A percentile compares a stretch with the other conserved stretches of the same genome.
These are phyloP conservation scores for Verticillium dahliae DNA, from an alignment of 2,329 filamentous ascomycete species.

Conservation along the genomic window DNA sequence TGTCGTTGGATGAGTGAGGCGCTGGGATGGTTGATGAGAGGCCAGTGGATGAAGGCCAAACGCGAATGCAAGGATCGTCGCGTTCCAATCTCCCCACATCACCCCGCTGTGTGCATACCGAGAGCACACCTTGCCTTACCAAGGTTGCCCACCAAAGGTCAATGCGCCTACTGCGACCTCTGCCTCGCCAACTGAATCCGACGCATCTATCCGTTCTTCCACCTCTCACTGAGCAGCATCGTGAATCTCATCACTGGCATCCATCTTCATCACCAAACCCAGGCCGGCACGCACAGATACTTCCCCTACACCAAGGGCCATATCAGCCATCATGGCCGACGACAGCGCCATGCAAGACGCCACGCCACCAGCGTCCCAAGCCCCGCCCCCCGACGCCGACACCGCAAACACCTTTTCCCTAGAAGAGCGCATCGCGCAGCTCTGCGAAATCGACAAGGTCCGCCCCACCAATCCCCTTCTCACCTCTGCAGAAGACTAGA, in stretches of 20 bases:
- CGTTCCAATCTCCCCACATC: neutral
- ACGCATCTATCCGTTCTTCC: neutral
- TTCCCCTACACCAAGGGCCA: neutral
- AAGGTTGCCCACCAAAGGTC: neutral
- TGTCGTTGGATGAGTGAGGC: neutral
- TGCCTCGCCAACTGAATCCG: neutral
- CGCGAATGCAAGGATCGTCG: neutral
- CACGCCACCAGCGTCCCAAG: conserved; percentile 29
- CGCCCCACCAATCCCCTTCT: conserved; percentile 2
- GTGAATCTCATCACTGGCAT: neutral
- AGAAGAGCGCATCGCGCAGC: conserved; percentile 72
- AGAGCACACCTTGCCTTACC: neutral
- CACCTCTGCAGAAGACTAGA: neutral
- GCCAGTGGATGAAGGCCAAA: neutral
- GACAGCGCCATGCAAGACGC: conserved; percentile 10
- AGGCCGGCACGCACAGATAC: neutral
- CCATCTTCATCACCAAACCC: neutral
- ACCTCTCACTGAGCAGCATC: neutral
- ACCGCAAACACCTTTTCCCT: conserved; percentile 47
- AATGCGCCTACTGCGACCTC: neutral
- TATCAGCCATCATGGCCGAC: conserved; percentile 3
- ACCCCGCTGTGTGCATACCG: neutral
- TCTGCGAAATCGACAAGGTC: conserved; percentile 71
- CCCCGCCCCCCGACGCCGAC: neutral
- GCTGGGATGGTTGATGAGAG: neutral